Percentiles rank a stretch among this genome's conserved stretches.
Conservation (phyloP, 2,329 filamentous ascomycete genomes). For the Lasiodiplodia hormozganensis region DNA sequence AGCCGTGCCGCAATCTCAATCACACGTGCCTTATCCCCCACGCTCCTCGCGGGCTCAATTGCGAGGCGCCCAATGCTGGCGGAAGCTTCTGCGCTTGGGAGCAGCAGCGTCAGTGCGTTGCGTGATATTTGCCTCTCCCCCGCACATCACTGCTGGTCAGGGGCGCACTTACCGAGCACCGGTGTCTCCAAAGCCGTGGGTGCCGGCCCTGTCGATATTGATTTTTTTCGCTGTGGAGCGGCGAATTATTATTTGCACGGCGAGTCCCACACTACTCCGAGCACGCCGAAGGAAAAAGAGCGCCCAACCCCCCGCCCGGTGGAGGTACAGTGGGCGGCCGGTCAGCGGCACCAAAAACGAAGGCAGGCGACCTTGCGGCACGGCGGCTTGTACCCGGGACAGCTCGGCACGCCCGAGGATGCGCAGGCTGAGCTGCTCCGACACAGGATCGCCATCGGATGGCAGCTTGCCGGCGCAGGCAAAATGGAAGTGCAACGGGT, state of each 20-base stretch:
- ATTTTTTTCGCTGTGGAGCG: constrained; percentile 10
- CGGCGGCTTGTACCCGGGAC: constrained; percentile 1
- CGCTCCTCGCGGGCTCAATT: not conserved
- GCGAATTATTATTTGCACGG: constrained; percentile 1
- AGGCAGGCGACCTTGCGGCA: constrained; percentile 6
- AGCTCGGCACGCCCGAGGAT: not conserved
- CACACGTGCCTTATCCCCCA: constrained; percentile 26
- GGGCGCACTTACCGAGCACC: constrained; percentile 22
- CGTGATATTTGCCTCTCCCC: constrained; percentile 26
- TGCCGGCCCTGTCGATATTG: constrained; percentile 20
- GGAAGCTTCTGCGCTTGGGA: not conserved
- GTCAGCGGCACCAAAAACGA: not conserved
- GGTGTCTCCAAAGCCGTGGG: constrained; percentile 21
- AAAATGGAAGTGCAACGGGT: not conserved
- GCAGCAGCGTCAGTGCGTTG: constrained; percentile 15
- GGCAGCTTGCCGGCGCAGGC: not conserved
- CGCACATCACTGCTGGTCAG: constrained; percentile 26
- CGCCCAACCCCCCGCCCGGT: not conserved
- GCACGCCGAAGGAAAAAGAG: not conserved
- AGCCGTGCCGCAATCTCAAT: constrained; percentile 14
- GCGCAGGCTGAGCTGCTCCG: not conserved
- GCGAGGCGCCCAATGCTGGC: constrained; percentile 12
- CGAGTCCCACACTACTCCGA: not conserved
- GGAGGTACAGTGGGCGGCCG: not conserved
- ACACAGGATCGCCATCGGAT: constrained; percentile 8